Evolutionary conservation across 2,329 filamentous ascomycete species (phyloP), one percentile per base, ranked within the genome.

Genomic region (Byssothecium circinans): DNA sequence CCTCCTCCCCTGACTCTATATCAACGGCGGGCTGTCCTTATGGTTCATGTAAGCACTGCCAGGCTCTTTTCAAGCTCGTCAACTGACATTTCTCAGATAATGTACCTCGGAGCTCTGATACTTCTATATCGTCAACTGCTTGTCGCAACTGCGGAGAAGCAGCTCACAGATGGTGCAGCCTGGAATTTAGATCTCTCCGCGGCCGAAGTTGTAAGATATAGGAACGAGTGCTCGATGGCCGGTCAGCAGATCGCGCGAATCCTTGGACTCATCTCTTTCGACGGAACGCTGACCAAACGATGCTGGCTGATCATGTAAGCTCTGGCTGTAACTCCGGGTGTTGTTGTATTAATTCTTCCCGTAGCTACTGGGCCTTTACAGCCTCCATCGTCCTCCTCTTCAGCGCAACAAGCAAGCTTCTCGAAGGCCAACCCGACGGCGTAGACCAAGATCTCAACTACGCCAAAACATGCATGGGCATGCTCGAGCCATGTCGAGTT

Each of bases 261-360:
- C 19, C 42, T 71, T 27, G 45, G 60, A 2, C 49, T 71, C 2
- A 67, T 72, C 8, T 54, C 59, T 2, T 68, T 68, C 25, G 65
- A 67, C 22, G 66, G 67, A 29, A 66, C 64, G 7, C 47, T 71
- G 49, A 67, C 67, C 2, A 67, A 50, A 49, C 61, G 68, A 8
- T 72, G 69, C 43, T 72, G 69, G 69, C 33, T 72, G 18, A 62
- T 70, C 35, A 71, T 72, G 66, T 66, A 40, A 58, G 62, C 57
- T 10, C 15, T 34, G 10, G 23, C n/a, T 20, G 10, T 10, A 8
- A 15, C 17, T 35, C 15, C 6, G 4, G 33, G 14, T 35, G 12
- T 10, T 35, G 33, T 15, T 4, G 37, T 15, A 10, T 34, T 8
- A 11, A 29, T 27, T 15, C 27, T 29, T 14, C 42, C 15, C 14